Conservation (phyloP, 1,284 basidiomycete species). For the Heterobasidion annosum region DNA sequence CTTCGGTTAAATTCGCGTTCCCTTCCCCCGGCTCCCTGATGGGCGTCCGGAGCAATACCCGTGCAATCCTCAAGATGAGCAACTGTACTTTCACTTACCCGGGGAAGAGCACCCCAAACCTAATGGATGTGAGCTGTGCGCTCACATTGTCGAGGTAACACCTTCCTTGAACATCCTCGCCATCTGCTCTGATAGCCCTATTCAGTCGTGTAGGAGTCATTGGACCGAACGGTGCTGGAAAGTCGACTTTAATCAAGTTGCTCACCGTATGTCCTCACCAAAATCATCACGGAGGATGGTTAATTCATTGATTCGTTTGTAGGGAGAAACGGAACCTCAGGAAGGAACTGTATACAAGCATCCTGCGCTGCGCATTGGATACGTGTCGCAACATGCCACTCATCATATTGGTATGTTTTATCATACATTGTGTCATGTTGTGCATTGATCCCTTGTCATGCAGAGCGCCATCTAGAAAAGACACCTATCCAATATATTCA, state of each 20-base stretch:
- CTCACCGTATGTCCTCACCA: slow-evolving; percentile 54
- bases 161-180: slow-evolving; percentile 8
- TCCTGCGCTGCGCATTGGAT: slow-evolving; percentile 91
- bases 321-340: slow-evolving; percentile 93
- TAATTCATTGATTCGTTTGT: background rate
- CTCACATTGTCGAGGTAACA: slow-evolving; percentile 80
- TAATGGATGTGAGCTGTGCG: slow-evolving; percentile 86
- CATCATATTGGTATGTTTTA: slow-evolving; percentile 71
- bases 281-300: too few relatives aligned
- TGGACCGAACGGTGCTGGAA: slow-evolving; percentile 91
- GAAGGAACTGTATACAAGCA: slow-evolving; percentile 95
- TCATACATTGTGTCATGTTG: slow-evolving; percentile 9
- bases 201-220: slow-evolving; percentile 79
- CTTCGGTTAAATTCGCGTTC: slow-evolving; percentile 94
- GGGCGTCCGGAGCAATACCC: slow-evolving; percentile 95
- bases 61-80: slow-evolving; percentile 91
- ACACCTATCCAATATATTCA: slow-evolving; percentile 95
- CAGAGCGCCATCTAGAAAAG: slow-evolving; percentile 90
- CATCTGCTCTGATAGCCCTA: slow-evolving; percentile 11
- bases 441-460: slow-evolving; percentile 3
- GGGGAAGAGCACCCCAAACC: slow-evolving; percentile 74
- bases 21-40: slow-evolving; percentile 94
- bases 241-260: slow-evolving; percentile 96
- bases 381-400: slow-evolving; percentile 97
- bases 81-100: slow-evolving; percentile 96